Conservation (phyloP, 2,329 filamentous ascomycete genomes). For the Diaporthe destruens region DNA sequence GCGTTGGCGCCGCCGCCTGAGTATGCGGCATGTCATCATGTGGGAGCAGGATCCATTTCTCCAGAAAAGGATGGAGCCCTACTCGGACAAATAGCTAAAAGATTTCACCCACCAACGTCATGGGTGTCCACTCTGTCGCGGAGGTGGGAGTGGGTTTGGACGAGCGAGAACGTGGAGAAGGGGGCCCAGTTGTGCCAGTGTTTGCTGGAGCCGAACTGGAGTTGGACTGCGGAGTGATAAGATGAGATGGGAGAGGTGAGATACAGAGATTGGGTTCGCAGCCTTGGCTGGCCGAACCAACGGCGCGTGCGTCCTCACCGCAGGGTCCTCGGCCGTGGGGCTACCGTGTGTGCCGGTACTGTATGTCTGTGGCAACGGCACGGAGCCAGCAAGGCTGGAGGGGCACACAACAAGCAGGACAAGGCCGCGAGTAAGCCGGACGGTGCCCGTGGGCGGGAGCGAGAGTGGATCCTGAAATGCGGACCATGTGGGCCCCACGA, state of each 20-base stretch:
- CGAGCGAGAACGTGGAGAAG: constrained; percentile 40
- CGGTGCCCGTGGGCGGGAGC: constrained; percentile 38
- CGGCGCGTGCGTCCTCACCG: constrained; percentile 27
- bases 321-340: constrained; percentile 28
- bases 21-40: constrained; percentile 34
- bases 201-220: constrained; percentile 38
- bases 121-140: constrained; percentile 39
- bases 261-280: constrained; percentile 33
- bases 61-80: constrained; percentile 36
- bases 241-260: constrained; percentile 33
- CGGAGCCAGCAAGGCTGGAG: constrained; percentile 30
- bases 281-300: constrained; percentile 19
- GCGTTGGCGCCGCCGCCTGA: background rate
- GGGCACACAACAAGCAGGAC: background rate
- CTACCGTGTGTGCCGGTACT: constrained; percentile 15
- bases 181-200: constrained; percentile 19
- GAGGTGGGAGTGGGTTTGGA: constrained; percentile 35
- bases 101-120: constrained; percentile 42
- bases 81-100: constrained; percentile 40
- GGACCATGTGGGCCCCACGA: constrained; percentile 35
- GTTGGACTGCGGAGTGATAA: constrained; percentile 42
- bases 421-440: constrained; percentile 35
- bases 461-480: constrained; percentile 21
- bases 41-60: constrained; percentile 34
- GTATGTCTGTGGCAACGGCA: constrained; percentile 18